Evolutionary conservation across 2,329 filamentous ascomycete genomes (phyloP), one percentile per base, ranked within the genome.

Genomic region (Lachnellula suecica): DNA sequence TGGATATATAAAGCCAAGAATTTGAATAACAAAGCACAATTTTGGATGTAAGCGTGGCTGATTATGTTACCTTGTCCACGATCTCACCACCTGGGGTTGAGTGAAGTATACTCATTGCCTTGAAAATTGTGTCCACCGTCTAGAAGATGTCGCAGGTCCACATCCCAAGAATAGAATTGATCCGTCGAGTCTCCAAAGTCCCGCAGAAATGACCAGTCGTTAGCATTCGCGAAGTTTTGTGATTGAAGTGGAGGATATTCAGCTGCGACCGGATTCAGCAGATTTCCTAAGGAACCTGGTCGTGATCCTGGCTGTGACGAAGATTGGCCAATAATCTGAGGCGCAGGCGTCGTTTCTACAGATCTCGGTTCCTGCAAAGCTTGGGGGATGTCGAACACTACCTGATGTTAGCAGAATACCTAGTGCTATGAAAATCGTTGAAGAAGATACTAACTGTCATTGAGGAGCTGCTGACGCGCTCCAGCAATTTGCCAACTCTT

Each of bases 401-500:
- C 23, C 3, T 46, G 19, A n/a, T 29, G 31, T 49, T 15, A 49
- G 51, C 34, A 38, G 13, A 25, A 10, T 19, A 34, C 11, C 19
- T 15, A 5, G 22, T 29, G 17, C n/a, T 11, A 9, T 10, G 5
- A 17, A 19, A 10, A 13, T 11, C 13, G 5, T 45, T n/a, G 9
- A 9, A 24, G 9, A 17, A 17, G 17, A 5, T n/a, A 57, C 63
- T 58, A 55, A 66, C 64, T 53, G 23, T 66, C 63, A 49, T 56
- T 51, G 4, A 67, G 56, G 19, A 66, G 22, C 37, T 67, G 60
- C 24, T 65, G 60, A 6, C 64, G 57, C 25, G 59, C 58, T 29
- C 63, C 63, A 37, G 64, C 65, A 55, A 49, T 66, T 35, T 67
- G 66, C 65, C 65, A 67, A 20, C 56, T 63, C 43, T 58, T 65